These are phyloP conservation scores for Astragalus glycyphyllos DNA, from an alignment of 306 rosid species.

Conservation along the genomic window DNA sequence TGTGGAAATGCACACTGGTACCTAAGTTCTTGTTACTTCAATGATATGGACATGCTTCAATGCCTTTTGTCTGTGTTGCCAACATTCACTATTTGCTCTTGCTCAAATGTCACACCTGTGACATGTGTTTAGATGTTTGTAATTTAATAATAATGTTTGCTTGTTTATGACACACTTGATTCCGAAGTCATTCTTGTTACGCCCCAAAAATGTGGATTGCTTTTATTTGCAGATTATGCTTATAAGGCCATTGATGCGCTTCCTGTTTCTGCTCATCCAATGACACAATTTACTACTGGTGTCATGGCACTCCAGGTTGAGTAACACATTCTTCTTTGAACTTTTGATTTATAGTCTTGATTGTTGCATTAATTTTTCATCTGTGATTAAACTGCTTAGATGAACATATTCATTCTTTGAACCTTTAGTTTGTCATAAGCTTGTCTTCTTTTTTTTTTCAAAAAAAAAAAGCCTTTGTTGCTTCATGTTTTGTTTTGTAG, in stretches of 20 bases:
- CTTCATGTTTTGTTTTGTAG: slow-evolving; percentile 22
- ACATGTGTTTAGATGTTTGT: slow-evolving; percentile 13
- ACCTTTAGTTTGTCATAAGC: slow-evolving; percentile 3
- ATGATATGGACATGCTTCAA: slow-evolving; percentile 21
- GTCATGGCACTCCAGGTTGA: slow-evolving; percentile 98
- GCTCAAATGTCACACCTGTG: slow-evolving; percentile 4
- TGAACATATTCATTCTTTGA: slow-evolving; percentile 19
- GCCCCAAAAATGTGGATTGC: slow-evolving; percentile 35
- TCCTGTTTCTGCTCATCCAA: slow-evolving; percentile 86
- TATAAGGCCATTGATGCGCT: slow-evolving; percentile 93
- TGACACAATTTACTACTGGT: slow-evolving; percentile 95
- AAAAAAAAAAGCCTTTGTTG: not conserved
- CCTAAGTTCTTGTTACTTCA: slow-evolving; percentile 25
- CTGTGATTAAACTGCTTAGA: slow-evolving; percentile 21
- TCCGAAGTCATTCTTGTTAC: slow-evolving; percentile 22
- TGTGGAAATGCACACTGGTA: slow-evolving; percentile 26
- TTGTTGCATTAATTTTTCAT: not conserved
- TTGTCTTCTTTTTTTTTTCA: slow-evolving; percentile 1
- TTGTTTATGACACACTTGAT: slow-evolving; percentile 31
- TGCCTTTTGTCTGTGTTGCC: slow-evolving; percentile 30
- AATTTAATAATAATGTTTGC: not conserved
- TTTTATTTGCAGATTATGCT: slow-evolving; percentile 74
- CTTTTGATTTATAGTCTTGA: slow-evolving; percentile 3
- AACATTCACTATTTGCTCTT: slow-evolving; percentile 27
- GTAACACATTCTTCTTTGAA: slow-evolving; percentile 37